Evolutionary conservation across 805 yeast genomes (phyloP).

Genomic region (Wickerhamiella dianesei): DNA sequence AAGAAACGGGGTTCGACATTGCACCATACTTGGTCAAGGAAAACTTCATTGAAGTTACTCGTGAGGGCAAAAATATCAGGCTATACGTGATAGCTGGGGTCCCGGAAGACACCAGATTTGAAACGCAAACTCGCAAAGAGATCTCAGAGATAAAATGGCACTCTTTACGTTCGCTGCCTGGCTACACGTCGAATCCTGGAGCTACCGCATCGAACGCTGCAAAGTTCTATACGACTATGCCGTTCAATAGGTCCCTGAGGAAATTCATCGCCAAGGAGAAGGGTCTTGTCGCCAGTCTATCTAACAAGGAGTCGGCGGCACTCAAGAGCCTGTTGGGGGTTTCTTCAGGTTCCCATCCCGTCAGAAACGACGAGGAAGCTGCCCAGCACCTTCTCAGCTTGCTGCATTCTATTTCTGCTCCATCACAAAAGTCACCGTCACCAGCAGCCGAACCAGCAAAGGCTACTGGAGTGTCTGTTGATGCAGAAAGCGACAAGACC

Average conservation of each 20-base stretch:
- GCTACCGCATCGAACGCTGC: slow-evolving; percentile 3
- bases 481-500: background rate
- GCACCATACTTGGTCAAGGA: slow-evolving; percentile 50
- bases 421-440: too few relatives aligned
- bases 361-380: slow-evolving; percentile 10
- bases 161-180: slow-evolving; percentile 23
- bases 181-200: slow-evolving; percentile 15
- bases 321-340: slow-evolving; percentile 23
- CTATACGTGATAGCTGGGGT: slow-evolving; percentile 66
- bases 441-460: too few relatives aligned
- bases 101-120: slow-evolving; percentile 61
- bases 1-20: slow-evolving; percentile 88
- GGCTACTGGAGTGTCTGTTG: background rate
- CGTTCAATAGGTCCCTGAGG: slow-evolving; percentile 25
- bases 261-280: slow-evolving; percentile 22
- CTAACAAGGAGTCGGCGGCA: slow-evolving; percentile 21
- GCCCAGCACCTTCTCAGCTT: slow-evolving; percentile 12
- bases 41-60: slow-evolving; percentile 67
- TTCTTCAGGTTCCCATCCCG: background rate
- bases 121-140: slow-evolving; percentile 77
- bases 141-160: slow-evolving; percentile 73
- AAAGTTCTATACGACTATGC: slow-evolving; percentile 27
- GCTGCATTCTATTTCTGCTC: slow-evolving; percentile 6
- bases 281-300: slow-evolving; percentile 21
- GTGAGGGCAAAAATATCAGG: slow-evolving; percentile 71